Evolutionary conservation across 495 filamentous ascomycete genomes (phyloP), one percentile per base, ranked within the genome.

Genomic region (Penicillium goetzii): DNA sequence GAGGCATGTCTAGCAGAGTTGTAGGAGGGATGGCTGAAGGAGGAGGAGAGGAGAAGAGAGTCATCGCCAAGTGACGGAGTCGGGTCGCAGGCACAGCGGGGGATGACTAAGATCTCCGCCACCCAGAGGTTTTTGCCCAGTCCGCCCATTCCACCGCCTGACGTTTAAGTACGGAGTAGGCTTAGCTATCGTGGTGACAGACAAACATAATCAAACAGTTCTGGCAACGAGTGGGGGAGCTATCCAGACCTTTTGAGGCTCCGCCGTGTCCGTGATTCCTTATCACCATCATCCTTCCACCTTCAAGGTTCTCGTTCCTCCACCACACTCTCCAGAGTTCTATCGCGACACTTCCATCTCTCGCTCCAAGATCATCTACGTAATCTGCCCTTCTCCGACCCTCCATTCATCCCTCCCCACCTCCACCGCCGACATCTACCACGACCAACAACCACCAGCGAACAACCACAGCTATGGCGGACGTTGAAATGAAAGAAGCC

Each of bases 401-500:
- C 17, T 58, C 26, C 32, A 38, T 40, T 36, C 41, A 51, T 38
- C 45, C 49, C 49, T 55, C 41, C 54, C 21, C 56, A 54, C 49
- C 41, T 56, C 33, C 52, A 53, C 36, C 53, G 15, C 53, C 53
- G 11, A 19, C 25, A 51, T n/a, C 60, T 23, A 34, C 57, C 51
- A 64, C 49, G 17, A 53, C 33, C 17, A 32, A 56, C 30, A 34
- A 49, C 25, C 25, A 34, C 51, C 23, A 12, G 32, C 38, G 50
- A 23, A 34, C 51, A 64, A 58, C 26, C 57, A 41, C 59, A 45
- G n/a, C 19, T 32, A 99, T 99, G 95, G 91, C 94, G 60, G 96
- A 99, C 78, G 90, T 98, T 49, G 92, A 97, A 67, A 98, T 98
- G 96, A 88, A 91, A 57, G 95, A 99, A 78, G 91, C 89, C 41